Base-by-base conservation (phyloP, 2,329 filamentous ascomycete genomes). In the Scorias spongiosa region DNA sequence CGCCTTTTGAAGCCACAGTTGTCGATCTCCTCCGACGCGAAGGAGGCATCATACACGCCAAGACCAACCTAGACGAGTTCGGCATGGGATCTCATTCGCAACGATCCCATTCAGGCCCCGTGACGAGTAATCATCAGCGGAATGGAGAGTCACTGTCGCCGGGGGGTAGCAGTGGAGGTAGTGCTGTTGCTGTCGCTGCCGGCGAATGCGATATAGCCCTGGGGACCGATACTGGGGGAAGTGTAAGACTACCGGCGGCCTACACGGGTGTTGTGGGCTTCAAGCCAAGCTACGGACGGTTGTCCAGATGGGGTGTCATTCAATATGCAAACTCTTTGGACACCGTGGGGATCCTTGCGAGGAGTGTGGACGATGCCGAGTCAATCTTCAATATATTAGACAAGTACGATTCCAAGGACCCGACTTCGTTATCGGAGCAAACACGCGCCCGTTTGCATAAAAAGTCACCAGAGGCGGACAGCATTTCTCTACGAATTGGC, bases 61-160 rank as follows among this genome's bases (percentile, higher is more conserved):
- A 94, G 63, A 88, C 86, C 2, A 94, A 93, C 59, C 78, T 96
- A 70, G 91, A 96, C 64, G 91, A 93, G 59, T 94, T 94, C 59
- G 87, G 88, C 26, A 94, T 94, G 88, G 87, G 87, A 2, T 93
- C 86, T 8, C 81, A 94, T 58, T 82, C 80, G 1, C 72, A 70
- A 15, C 66, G 80, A 54, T 87, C 85, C 1, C 64, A 70, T 44
- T 77, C 80, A 53, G 84, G 83, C 1, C 60, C 75, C 1, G 82
- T 89, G 4, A 66, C 60, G 42, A 78, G 74, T 48, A 67, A 64
- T 7, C 61, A 67, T 42, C 65, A 57, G 20, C 49, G 56, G 36
- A 44, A 51, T 14, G 57, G 50, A 17, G 42, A 46, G 4, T 29
- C 62, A 17, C 60, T 76, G 20, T 91, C 86, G 1, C 81, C 83